These are phyloP conservation scores for Mrakia gelida DNA, from an alignment of 768 basidiomycete genomes.

Conservation along the genomic window DNA sequence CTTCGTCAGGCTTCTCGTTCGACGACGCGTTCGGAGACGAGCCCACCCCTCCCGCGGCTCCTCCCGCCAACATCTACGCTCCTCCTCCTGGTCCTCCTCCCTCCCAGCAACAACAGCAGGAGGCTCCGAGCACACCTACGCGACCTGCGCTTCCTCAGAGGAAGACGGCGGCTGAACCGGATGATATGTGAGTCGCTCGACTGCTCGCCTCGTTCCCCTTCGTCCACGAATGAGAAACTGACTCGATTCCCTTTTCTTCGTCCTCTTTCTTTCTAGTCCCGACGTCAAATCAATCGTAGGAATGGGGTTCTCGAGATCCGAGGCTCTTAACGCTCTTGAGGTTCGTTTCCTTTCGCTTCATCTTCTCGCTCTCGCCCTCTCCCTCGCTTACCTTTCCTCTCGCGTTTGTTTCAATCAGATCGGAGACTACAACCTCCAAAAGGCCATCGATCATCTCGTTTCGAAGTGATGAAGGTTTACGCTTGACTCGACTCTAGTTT, in stretches of 20 bases:
- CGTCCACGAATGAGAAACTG: background rate
- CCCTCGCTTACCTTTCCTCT: background rate
- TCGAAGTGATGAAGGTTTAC: background rate
- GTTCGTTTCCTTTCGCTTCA: conserved; percentile 10
- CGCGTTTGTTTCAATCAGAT: background rate
- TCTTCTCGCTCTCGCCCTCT: background rate
- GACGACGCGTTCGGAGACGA: conserved; percentile 58
- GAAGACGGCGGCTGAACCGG: conserved; percentile 21
- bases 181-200: conserved; percentile 21
- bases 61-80: conserved; percentile 21
- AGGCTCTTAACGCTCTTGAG: conserved; percentile 33
- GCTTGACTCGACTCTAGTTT: too few relatives aligned
- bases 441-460: conserved; percentile 33
- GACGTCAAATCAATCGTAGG: conserved; percentile 32
- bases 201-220: background rate
- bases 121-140: background rate
- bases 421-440: conserved; percentile 33
- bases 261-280: background rate
- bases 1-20: conserved; percentile 45
- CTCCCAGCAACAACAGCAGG: background rate
- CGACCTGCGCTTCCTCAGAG: conserved; percentile 23
- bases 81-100: conserved; percentile 30
- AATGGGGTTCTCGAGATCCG: conserved; percentile 31
- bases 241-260: background rate
- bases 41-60: conserved; percentile 39